Percentiles rank a stretch among this genome's conserved stretches.
Evolutionary conservation across 176 grass and related monocot species (phyloP).

Genomic region (Eremochloa ophiuroides): DNA sequence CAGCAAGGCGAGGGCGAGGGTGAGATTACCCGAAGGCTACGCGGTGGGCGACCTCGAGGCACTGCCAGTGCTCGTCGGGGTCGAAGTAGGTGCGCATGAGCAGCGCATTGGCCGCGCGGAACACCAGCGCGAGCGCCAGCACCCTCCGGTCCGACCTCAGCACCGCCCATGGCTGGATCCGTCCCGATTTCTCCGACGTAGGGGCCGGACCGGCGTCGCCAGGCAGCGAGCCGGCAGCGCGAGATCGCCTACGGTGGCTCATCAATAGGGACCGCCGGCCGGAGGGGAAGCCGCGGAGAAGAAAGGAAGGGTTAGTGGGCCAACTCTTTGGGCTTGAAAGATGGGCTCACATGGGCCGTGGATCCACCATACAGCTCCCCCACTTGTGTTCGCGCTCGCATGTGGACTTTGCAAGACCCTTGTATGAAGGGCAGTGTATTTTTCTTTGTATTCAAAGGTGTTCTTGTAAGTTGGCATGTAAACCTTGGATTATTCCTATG

Average conservation of each 20-base stretch:
- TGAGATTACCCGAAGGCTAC: conserved; percentile 84
- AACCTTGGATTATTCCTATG: too few species aligned
- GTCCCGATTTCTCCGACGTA: background rate
- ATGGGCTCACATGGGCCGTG: too few species aligned
- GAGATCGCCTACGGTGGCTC: conserved; percentile 39
- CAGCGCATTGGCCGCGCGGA: conserved; percentile 68
- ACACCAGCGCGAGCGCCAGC: conserved; percentile 48
- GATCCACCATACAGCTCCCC: too few species aligned
- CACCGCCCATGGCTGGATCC: background rate
- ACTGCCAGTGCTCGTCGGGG: conserved; percentile 94
- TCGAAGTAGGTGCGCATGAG: conserved; percentile 91
- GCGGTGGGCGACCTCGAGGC: conserved; percentile 92
- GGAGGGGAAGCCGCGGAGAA: too few species aligned
- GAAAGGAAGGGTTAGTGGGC: too few species aligned
- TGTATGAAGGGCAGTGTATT: too few species aligned
- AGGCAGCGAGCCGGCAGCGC: background rate
- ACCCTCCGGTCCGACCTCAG: conserved; percentile 42
- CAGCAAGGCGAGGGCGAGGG: background rate
- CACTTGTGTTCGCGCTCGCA: too few species aligned
- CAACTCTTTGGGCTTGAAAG: too few species aligned
- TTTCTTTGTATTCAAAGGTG: too few species aligned
- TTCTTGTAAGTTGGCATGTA: too few species aligned
- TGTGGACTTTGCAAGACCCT: too few species aligned
- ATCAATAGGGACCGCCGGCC: too few species aligned
- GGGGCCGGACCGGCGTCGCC: background rate